These are phyloP conservation scores for Ascochyta koolunga DNA, from an alignment of 2,329 filamentous ascomycete genomes.

Conservation along the genomic window DNA sequence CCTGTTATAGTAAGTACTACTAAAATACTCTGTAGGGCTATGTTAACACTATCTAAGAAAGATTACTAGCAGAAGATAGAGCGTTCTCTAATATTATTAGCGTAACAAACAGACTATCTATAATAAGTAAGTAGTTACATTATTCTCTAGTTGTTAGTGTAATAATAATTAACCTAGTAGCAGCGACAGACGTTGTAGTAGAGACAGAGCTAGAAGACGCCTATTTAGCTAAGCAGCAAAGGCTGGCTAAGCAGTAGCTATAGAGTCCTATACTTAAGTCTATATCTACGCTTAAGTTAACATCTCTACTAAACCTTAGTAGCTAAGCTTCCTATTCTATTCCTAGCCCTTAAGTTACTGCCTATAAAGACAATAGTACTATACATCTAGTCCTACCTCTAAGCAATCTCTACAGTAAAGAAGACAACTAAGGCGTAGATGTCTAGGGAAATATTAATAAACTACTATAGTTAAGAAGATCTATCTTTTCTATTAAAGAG, in stretches of 20 bases:
- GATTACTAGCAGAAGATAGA: constrained; percentile 8
- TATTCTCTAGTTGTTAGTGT: constrained; percentile 9
- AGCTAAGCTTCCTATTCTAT: background rate
- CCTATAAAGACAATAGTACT: constrained; percentile 3
- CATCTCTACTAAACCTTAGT: constrained; percentile 3
- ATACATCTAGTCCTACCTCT: background rate
- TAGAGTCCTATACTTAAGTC: constrained; percentile 11
- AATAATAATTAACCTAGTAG: constrained; percentile 9
- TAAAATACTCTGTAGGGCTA: constrained; percentile 7
- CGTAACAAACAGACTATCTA: constrained; percentile 3
- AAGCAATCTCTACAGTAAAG: constrained; percentile 5
- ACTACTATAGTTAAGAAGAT: constrained; percentile 8
- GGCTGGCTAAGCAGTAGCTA: constrained; percentile 11
- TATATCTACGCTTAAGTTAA: constrained; percentile 12
- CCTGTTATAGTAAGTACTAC: constrained; percentile 20
- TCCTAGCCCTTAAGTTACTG: background rate
- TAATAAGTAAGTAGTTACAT: constrained; percentile 16
- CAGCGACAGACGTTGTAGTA: constrained; percentile 5
- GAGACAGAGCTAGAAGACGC: constrained; percentile 13
- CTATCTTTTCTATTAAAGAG: constrained; percentile 11
- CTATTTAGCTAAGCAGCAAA: constrained; percentile 18
- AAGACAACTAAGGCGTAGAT: constrained; percentile 6
- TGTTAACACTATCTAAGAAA: constrained; percentile 10
- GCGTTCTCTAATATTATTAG: constrained; percentile 6
- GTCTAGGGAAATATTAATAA: constrained; percentile 2